Percentiles rank a stretch among this genome's conserved stretches.
Conservation (phyloP, 257 asterid genomes). For the Linaria vulgaris region DNA sequence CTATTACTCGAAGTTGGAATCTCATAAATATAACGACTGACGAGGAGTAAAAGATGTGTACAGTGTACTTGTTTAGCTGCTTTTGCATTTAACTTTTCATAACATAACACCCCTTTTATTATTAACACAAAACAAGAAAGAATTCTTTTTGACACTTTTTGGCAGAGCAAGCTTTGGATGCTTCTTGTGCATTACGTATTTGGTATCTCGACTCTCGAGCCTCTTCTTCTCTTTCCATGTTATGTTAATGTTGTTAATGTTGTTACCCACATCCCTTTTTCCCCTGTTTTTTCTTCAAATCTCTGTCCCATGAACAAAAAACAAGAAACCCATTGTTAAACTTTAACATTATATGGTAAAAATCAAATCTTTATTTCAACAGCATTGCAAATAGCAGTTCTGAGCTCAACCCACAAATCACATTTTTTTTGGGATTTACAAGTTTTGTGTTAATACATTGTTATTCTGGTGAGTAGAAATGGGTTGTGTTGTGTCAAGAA, state of each 20-base stretch:
- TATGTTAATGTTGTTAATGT: no score
- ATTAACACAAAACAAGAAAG: not conserved
- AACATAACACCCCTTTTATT: no score
- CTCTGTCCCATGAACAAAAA: slow-evolving; percentile 23
- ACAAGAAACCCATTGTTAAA: slow-evolving; percentile 8
- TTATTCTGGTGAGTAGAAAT: slow-evolving; percentile 30
- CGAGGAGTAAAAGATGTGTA: no score
- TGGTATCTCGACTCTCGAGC: slow-evolving; percentile 43
- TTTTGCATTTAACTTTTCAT: no score
- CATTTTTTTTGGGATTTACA: not conserved
- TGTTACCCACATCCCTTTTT: slow-evolving; percentile 3
- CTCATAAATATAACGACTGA: no score
- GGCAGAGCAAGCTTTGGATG: slow-evolving; percentile 42
- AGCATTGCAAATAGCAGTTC: slow-evolving; percentile 24
- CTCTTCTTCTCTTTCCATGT: slow-evolving; percentile 25
- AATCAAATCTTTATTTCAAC: no score
- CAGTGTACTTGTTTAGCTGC: no score
- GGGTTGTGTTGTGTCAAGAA: slow-evolving; percentile 82
- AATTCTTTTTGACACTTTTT: not conserved
- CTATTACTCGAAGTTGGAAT: no score
- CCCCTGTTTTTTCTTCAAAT: slow-evolving; percentile 21
- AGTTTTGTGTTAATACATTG: slow-evolving; percentile 3
- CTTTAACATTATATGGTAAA: slow-evolving; percentile 18
- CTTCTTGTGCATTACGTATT: slow-evolving; percentile 25
- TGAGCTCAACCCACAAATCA: no score